A percentile compares a stretch with the other conserved stretches of the same genome.
Evolutionary conservation across 2,329 filamentous ascomycete genomes (phyloP).

Genomic region (Westerdykella aurantiaca): DNA sequence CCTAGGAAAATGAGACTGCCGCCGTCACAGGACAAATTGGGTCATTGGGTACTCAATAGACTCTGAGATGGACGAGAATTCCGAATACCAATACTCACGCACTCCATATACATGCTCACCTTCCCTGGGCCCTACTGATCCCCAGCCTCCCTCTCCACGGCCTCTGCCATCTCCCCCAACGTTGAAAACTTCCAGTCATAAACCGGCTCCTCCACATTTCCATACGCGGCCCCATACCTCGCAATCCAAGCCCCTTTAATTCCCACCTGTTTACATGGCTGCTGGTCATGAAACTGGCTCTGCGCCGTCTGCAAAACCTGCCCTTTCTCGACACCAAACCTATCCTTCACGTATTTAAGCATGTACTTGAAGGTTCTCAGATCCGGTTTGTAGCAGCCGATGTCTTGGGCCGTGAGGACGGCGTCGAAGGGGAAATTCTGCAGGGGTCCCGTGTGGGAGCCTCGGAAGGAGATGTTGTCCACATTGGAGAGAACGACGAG

Average conservation of each 20-base stretch:
- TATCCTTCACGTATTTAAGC: slow-evolving; percentile 47
- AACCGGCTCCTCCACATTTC: slow-evolving; percentile 40
- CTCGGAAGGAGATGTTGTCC: slow-evolving; percentile 48
- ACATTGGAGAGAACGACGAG: slow-evolving; percentile 59
- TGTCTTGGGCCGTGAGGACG: slow-evolving; percentile 64
- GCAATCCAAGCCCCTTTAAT: slow-evolving; percentile 62
- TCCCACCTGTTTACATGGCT: slow-evolving; percentile 56
- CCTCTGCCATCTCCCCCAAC: slow-evolving; percentile 56
- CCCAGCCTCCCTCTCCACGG: slow-evolving; percentile 39
- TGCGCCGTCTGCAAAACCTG: slow-evolving; percentile 64
- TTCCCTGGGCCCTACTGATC: neutral
- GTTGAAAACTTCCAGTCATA: slow-evolving; percentile 53
- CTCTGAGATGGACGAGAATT: no score
- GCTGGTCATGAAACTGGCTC: slow-evolving; percentile 62
- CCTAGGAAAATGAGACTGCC: no score
- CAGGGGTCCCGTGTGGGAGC: slow-evolving; percentile 47
- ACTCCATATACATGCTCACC: no score
- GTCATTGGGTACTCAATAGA: no score
- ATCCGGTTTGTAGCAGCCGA: slow-evolving; percentile 67
- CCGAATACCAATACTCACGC: no score
- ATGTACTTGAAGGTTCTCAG: slow-evolving; percentile 61
- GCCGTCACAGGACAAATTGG: no score
- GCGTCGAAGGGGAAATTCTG: slow-evolving; percentile 54
- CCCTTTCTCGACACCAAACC: slow-evolving; percentile 52
- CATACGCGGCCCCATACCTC: slow-evolving; percentile 45